A percentile compares a stretch with the other conserved stretches of the same genome.
phyloP scores from a whole-genome alignment of 1,284 basidiomycete species.

The Volvariella volvacea region DNA sequence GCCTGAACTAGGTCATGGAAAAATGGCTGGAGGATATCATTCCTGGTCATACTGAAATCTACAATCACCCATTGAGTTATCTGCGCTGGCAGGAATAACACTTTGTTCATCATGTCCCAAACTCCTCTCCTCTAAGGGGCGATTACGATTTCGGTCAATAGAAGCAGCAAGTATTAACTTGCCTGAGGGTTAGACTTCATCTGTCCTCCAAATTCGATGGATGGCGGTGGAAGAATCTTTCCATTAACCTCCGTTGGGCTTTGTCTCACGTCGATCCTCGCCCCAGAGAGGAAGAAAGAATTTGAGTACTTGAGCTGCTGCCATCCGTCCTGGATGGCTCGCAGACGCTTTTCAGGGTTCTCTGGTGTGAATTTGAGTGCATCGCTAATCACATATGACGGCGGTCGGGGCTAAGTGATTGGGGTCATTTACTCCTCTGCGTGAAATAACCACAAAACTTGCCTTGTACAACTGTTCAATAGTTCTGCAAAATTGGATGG shows the following conservation, averaged over 20 bases:
- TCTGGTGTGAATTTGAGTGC: conserved; percentile 22
- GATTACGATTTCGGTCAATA: neutral
- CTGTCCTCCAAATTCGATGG: conserved; percentile 17
- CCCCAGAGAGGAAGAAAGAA: conserved; percentile 24
- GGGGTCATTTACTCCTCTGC: no score
- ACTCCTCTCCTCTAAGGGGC: conserved; percentile 17
- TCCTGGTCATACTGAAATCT: conserved; percentile 17
- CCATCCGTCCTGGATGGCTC: conserved; percentile 20
- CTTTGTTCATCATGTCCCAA: conserved; percentile 30
- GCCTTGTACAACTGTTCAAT: conserved; percentile 25
- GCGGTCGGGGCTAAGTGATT: conserved; percentile 12
- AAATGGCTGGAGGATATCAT: conserved; percentile 14
- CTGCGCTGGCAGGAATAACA: conserved; percentile 19
- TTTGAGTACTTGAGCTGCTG: conserved; percentile 22
- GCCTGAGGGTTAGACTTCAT: conserved; percentile 9
- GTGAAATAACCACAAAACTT: neutral
- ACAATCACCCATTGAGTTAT: conserved; percentile 25
- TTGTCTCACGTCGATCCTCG: conserved; percentile 19
- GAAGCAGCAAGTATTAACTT: neutral
- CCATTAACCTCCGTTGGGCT: conserved; percentile 20
- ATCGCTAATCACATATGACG: conserved; percentile 22
- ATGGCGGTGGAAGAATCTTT: conserved; percentile 21
- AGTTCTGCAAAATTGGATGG: conserved; percentile 19
- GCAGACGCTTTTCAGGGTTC: conserved; percentile 17
- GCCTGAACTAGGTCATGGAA: conserved; percentile 15